A percentile compares a stretch with the other conserved stretches of the same genome.
phyloP scores from a whole-genome alignment of 2,329 filamentous ascomycete species.

The Leptographium flavum region DNA sequence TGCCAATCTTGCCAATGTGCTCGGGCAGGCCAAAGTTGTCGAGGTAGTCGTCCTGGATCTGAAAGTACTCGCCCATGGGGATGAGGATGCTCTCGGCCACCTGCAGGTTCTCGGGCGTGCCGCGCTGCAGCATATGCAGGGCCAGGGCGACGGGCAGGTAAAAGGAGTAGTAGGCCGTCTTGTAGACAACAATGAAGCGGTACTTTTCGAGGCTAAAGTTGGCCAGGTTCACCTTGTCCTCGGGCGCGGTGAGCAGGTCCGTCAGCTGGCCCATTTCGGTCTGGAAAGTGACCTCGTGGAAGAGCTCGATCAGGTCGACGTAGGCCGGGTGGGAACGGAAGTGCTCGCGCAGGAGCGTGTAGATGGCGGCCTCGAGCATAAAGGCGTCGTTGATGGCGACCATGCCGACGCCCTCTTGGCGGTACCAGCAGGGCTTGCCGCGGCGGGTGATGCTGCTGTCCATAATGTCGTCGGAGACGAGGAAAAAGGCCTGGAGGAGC shows the following conservation, averaged over 20 bases:
- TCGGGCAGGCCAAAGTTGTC: conserved; percentile 92
- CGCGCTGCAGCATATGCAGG: conserved; percentile 70
- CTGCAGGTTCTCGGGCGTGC: conserved; percentile 78
- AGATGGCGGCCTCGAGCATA: conserved; percentile 86
- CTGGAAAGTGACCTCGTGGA: conserved; percentile 88
- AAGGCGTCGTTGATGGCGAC: conserved; percentile 97
- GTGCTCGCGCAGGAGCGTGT: conserved; percentile 81
- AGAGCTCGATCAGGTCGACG: conserved; percentile 83
- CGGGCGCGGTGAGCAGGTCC: conserved; percentile 88
- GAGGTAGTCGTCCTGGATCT: conserved; percentile 96
- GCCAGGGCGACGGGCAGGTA: conserved; percentile 92
- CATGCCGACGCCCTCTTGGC: conserved; percentile 77
- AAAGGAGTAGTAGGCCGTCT: conserved; percentile 98
- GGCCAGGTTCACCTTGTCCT: conserved; percentile 81
- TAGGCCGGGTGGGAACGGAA: conserved; percentile 82
- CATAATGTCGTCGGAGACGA: conserved; percentile 98
- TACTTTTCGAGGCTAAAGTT: conserved; percentile 96
- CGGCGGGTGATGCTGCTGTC: conserved; percentile 89
- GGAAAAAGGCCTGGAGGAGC: conserved; percentile 96
- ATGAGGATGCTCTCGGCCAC: conserved; percentile 85
- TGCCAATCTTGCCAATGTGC: conserved; percentile 95
- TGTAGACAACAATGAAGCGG: conserved; percentile 97
- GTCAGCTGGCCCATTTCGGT: conserved; percentile 92
- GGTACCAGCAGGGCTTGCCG: conserved; percentile 94
- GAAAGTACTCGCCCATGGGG: conserved; percentile 97